Evolutionary conservation across 1,284 basidiomycete species (phyloP).

Genomic region (Ustilago xerochloae): DNA sequence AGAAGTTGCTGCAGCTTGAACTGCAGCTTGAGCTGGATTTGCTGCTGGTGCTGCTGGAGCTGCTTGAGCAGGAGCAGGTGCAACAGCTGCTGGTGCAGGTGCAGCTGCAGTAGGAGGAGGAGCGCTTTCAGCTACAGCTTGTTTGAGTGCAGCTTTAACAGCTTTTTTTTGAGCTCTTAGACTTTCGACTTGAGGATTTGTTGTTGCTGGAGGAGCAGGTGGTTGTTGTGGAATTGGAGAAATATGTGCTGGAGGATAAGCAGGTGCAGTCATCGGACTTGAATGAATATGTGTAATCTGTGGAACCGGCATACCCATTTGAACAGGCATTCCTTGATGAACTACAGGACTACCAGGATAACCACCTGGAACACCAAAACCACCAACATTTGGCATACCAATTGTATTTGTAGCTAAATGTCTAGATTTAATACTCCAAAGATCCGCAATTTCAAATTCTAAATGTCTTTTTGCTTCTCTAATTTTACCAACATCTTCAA

Average conservation of each 20-base stretch:
- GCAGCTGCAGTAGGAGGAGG: slow-evolving; percentile 8
- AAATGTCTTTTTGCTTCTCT: slow-evolving; percentile 55
- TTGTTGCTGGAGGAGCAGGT: background rate
- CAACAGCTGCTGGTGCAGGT: slow-evolving; percentile 3
- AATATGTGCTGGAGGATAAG: slow-evolving; percentile 20
- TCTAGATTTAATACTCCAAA: slow-evolving; percentile 55
- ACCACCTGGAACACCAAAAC: slow-evolving; percentile 25
- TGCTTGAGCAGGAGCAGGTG: slow-evolving; percentile 4
- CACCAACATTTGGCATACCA: slow-evolving; percentile 5
- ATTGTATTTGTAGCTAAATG: slow-evolving; percentile 21
- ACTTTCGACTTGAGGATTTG: background rate
- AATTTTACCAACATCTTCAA: slow-evolving; percentile 64
- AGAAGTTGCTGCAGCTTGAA: background rate
- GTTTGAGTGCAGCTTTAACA: slow-evolving; percentile 29
- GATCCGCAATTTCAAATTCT: slow-evolving; percentile 59
- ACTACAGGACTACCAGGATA: slow-evolving; percentile 12
- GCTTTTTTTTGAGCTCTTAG: slow-evolving; percentile 35
- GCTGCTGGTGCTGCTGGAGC: slow-evolving; percentile 13
- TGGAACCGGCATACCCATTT: slow-evolving; percentile 10
- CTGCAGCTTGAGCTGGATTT: slow-evolving; percentile 7
- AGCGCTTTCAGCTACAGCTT: slow-evolving; percentile 28
- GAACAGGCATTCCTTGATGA: slow-evolving; percentile 11
- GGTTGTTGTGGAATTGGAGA: slow-evolving; percentile 19
- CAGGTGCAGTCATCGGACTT: slow-evolving; percentile 4
- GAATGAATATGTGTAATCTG: slow-evolving; percentile 21